Conservation (phyloP, 805 yeast genomes). For the Suhomyces sp. region DNA sequence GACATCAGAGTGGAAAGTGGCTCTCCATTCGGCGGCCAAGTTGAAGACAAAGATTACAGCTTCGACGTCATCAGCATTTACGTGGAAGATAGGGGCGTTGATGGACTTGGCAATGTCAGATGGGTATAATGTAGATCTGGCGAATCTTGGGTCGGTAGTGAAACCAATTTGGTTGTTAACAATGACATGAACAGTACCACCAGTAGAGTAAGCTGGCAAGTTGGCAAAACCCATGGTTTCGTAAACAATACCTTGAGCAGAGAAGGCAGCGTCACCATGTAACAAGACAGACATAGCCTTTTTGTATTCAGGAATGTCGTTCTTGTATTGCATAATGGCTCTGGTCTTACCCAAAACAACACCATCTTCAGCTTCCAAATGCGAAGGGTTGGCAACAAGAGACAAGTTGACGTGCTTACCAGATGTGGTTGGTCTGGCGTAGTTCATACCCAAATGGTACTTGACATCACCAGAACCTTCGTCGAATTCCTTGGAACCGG, state of each 20-base stretch:
- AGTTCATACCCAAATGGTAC: constrained; percentile 99
- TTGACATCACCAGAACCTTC: constrained; percentile 99
- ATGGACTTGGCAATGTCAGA: constrained; percentile 95
- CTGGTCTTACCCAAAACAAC: constrained; percentile 97
- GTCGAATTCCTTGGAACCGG: constrained; percentile 85
- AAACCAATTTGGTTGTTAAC: constrained; percentile 99
- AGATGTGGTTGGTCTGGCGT: constrained; percentile 97
- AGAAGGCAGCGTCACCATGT: constrained; percentile 99
- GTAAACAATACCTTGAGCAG: constrained; percentile 98
- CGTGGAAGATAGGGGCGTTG: constrained; percentile 99
- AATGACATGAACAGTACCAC: constrained; percentile 96
- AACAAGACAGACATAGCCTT: constrained; percentile 90
- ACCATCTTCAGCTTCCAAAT: constrained; percentile 98
- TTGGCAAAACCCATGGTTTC: constrained; percentile 95
- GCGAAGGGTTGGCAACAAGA: constrained; percentile 97
- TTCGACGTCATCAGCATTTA: constrained; percentile 97
- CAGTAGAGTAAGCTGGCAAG: constrained; percentile 93
- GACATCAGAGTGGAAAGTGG: constrained; percentile 93
- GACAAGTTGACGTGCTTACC: constrained; percentile 96
- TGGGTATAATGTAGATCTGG: constrained; percentile 97
- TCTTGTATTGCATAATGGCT: constrained; percentile 89
- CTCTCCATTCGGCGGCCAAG: constrained; percentile 98
- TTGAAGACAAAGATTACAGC: constrained; percentile 87
- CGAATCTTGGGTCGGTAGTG: constrained; percentile 97
- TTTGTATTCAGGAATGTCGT: constrained; percentile 75